A percentile compares a stretch with the other conserved stretches of the same genome.
Evolutionary conservation across 1,139 yeast genomes (phyloP).

Genomic region (Eremothecium cymbalariae): DNA sequence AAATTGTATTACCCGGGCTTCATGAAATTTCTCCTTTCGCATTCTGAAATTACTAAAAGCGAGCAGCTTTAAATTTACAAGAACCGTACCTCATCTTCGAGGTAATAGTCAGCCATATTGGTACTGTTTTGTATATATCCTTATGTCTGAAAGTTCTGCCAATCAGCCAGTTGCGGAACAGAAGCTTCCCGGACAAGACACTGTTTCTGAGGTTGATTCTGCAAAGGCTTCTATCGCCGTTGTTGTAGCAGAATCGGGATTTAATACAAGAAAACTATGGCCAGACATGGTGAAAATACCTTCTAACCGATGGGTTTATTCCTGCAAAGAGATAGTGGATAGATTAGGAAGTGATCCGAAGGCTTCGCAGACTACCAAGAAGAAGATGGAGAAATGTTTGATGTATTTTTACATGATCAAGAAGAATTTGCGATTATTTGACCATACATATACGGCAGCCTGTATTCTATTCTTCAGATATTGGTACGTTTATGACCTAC

Average conservation of each 20-base stretch:
- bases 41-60: no score
- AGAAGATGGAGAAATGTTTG: constrained; percentile 30
- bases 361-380: constrained; percentile 21
- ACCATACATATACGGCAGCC: constrained; percentile 32
- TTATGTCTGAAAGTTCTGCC: no score
- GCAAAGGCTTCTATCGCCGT: not conserved
- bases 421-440: constrained; percentile 28
- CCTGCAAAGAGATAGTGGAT: constrained; percentile 26
- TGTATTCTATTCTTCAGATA: constrained; percentile 30
- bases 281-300: constrained; percentile 31
- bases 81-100: no score
- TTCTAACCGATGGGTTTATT: constrained; percentile 27
- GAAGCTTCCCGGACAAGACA: no score
- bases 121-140: no score
- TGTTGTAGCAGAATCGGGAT: constrained; percentile 8
- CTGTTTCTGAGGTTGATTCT: no score
- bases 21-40: no score
- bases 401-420: constrained; percentile 30
- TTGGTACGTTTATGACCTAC: constrained; percentile 28
- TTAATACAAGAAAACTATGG: constrained; percentile 34
- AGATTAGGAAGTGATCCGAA: constrained; percentile 23
- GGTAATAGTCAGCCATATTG: no score
- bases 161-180: no score
- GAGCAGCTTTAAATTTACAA: no score
- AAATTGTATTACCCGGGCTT: no score